Evolutionary conservation across 106 monocot species (phyloP), one percentile per base, ranked within the genome.

Genomic region (Dendrobium nobile): DNA sequence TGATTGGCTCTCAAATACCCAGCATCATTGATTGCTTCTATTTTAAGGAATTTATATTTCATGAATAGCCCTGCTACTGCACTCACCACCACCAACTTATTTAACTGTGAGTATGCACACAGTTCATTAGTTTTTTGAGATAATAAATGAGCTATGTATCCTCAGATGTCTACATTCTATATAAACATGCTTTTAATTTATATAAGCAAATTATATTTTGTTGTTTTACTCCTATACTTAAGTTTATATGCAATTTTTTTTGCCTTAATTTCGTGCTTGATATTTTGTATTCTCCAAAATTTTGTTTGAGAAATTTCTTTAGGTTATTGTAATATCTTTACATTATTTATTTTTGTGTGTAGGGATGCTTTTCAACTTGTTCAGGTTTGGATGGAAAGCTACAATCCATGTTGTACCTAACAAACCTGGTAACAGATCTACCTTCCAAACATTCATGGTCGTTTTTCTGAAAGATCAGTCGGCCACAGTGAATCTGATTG

Each of bases 301-400:
- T 8, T 68, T 10, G 45, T 45, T 45, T 45, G 8, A 68, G 31
- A 27, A 43, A 44, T 15, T 19, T 75, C 74, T 20, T 75, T 75
- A 43, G 43, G 18, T 44, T 75, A 75, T 43, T 51, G 51, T 76
- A 76, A 27, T 9, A 48, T 76, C 5, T 51, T 48, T 20, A 9
- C 18, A 64, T 68, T 56, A 81, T 67, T 68, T 19, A 41, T 78
- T 77, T 84, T 67, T 27, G 82, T 84, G 33, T 68, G 26, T 47
- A 98, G 98, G 88, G 33, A 86, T 98, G 80, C 85, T 98, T 88
- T 88, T 95, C 43, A 89, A 89, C 55, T 84, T 89, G 76, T 98
- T 95, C 79, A 91, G 91, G 76, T 95, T 89, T 87, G 92, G 98
- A 84, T 98, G 94, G 94, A 87, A 84, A 74, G 86, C 82, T 72